Percentiles rank a stretch among this genome's conserved stretches.
These are phyloP conservation scores for Schwanniomyces polymorphus DNA, from an alignment of 805 yeast genomes.

Conservation along the genomic window DNA sequence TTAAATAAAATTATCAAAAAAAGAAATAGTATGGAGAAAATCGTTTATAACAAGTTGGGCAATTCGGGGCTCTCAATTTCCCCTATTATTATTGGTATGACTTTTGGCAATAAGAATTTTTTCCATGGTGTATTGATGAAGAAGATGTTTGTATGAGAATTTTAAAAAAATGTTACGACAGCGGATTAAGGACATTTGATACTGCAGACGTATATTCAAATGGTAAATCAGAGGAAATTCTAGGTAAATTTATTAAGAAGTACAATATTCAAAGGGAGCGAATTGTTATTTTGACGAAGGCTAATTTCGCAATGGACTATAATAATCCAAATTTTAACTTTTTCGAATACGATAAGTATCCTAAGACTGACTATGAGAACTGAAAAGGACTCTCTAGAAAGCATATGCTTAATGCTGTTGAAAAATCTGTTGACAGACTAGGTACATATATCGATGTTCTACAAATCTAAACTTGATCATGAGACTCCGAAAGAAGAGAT, in stretches of 20 bases:
- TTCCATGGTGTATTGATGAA: slow-evolving; percentile 11
- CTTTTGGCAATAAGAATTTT: slow-evolving; percentile 44
- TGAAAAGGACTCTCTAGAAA: no score
- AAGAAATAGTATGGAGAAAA: no score
- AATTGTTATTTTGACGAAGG: no score
- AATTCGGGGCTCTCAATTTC: slow-evolving; percentile 51
- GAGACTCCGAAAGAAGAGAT: slow-evolving; percentile 50
- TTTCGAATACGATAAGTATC: no score
- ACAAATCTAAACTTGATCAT: slow-evolving; percentile 53
- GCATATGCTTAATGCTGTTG: no score
- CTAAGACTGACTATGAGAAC: no score
- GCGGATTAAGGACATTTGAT: slow-evolving; percentile 22
- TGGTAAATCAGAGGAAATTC: slow-evolving; percentile 16
- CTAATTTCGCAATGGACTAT: no score
- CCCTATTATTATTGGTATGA: slow-evolving; percentile 54
- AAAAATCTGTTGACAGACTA: slow-evolving; percentile 36
- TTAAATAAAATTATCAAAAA: no score
- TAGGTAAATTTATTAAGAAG: slow-evolving; percentile 20
- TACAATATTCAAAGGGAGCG: slow-evolving; percentile 10
- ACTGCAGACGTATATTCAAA: slow-evolving; percentile 22
- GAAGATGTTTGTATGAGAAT: neutral
- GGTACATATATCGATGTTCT: slow-evolving; percentile 55
- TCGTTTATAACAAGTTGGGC: slow-evolving; percentile 28
- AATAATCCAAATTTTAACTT: no score
- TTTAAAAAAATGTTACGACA: slow-evolving; percentile 24